These are phyloP conservation scores for Eutrema yunnanense DNA, from an alignment of 345 rosid species.

Conservation along the genomic window DNA sequence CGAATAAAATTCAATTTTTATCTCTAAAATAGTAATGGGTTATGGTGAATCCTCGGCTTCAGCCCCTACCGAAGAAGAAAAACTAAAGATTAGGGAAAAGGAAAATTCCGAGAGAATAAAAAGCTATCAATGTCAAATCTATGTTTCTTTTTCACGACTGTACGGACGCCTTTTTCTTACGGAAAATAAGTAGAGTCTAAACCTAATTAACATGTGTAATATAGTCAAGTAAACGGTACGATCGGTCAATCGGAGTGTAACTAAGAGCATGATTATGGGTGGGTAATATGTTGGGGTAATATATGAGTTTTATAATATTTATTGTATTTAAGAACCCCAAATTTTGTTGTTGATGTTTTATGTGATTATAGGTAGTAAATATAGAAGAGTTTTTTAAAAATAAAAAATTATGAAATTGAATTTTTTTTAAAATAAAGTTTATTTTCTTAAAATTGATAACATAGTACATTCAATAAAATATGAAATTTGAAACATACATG, in stretches of 20 bases:
- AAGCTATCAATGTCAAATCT: constrained; percentile 25
- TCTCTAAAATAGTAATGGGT: not conserved
- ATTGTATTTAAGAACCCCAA: no score
- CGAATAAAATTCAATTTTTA: not conserved
- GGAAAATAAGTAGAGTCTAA: not conserved
- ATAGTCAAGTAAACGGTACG: constrained; percentile 7
- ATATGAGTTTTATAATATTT: no score
- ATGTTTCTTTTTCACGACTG: constrained; percentile 3
- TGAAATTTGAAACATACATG: no score
- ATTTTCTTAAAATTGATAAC: no score
- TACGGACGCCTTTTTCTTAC: constrained; percentile 16
- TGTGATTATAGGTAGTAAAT: no score
- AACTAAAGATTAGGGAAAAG: not conserved
- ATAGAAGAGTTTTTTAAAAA: no score
- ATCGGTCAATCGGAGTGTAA: not conserved
- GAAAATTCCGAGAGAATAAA: constrained; percentile 23
- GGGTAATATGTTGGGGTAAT: no score
- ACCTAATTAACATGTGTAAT: not conserved
- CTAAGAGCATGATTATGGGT: no score
- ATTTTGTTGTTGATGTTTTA: no score
- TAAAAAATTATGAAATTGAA: no score
- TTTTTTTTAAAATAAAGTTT: no score
- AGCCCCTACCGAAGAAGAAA: constrained; percentile 17
- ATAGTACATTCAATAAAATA: no score
- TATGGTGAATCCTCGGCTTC: constrained; percentile 13